Evolutionary conservation across 495 filamentous ascomycete genomes (phyloP), one percentile per base, ranked within the genome.

Genomic region (Hypoxylon rickii): DNA sequence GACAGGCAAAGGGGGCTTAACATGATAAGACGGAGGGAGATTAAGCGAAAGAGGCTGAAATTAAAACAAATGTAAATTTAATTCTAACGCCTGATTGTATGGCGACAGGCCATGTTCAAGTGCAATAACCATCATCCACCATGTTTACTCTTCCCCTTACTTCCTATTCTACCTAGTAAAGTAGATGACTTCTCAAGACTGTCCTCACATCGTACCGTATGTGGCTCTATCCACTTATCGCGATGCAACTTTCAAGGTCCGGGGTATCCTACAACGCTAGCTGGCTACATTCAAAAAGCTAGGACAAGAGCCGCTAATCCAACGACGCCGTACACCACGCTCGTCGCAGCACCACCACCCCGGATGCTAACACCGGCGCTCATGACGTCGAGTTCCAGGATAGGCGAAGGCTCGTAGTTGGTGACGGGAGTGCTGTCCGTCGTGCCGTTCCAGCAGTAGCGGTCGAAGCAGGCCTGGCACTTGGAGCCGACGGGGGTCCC

Each of bases 391-490:
- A 61, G 13, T 3, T 21, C 15, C 17, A 68, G 15, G 34, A 55
- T 53, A 2, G 63, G 59, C 31, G 31, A 32, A 0, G 75, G 76
- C 48, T 70, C 24, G 47, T 75, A 79, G 34, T 45, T 58, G 26
- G 33, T 55, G 7, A 65, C 53, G 11, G 64, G 59, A 3, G 58
- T 77, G 18, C 61, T 72, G 44, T 85, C 79, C 2, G 78, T 47
- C 6, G 79, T 88, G 3, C 92, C 92, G 63, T 94, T 78, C 92
- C 93, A 97, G 80, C 94, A 97, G 72, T 95, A 96, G 20, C 78
- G 65, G 32, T 75, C 53, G 67, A 97, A 96, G 72, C 93, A 97
- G 34, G 76, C 60, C 20, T 67, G 76, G 69, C 93, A 97, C 11
- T 80, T 81, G 8, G 77, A 74, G 0, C 89, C 89, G 0, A 89